Evolutionary conservation across 2,329 filamentous ascomycete genomes (phyloP).

Genomic region (Exophiala phaeomuriformis): DNA sequence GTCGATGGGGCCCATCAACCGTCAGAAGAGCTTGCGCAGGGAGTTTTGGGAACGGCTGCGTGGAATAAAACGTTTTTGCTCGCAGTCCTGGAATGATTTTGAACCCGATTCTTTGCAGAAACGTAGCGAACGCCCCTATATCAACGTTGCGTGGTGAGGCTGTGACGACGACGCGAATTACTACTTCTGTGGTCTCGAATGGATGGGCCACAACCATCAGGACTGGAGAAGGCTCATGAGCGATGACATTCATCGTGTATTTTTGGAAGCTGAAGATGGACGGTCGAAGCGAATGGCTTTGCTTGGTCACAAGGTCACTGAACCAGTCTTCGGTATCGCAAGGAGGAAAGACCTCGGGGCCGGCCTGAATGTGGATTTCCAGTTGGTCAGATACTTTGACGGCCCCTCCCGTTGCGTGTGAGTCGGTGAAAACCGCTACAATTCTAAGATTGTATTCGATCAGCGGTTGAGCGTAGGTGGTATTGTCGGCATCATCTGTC

Average conservation of each 20-base stretch:
- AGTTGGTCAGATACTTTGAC: not conserved
- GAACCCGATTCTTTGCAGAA: slow-evolving; percentile 2
- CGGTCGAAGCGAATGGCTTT: not conserved
- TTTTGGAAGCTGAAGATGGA: not conserved
- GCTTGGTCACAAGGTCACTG: not conserved
- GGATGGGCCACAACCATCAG: not conserved
- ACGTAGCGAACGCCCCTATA: not conserved
- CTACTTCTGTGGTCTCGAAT: not conserved
- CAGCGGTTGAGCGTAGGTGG: not conserved
- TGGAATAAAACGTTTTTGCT: slow-evolving; percentile 6
- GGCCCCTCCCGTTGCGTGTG: not conserved
- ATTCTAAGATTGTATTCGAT: not conserved
- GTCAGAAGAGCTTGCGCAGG: not conserved
- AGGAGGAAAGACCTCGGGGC: not conserved
- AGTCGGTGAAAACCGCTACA: not conserved
- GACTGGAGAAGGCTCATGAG: not conserved
- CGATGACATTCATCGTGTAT: not conserved
- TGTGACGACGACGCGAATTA: not conserved
- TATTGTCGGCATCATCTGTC: not conserved
- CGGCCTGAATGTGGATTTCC: not conserved
- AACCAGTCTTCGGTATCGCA: not conserved
- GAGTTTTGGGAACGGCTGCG: slow-evolving; percentile 3
- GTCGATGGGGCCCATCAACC: not conserved
- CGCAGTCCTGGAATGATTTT: not conserved
- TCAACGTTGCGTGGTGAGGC: not conserved